These are phyloP conservation scores for Teunomyces pallodes DNA, from an alignment of 805 yeast genomes.

Conservation along the genomic window DNA sequence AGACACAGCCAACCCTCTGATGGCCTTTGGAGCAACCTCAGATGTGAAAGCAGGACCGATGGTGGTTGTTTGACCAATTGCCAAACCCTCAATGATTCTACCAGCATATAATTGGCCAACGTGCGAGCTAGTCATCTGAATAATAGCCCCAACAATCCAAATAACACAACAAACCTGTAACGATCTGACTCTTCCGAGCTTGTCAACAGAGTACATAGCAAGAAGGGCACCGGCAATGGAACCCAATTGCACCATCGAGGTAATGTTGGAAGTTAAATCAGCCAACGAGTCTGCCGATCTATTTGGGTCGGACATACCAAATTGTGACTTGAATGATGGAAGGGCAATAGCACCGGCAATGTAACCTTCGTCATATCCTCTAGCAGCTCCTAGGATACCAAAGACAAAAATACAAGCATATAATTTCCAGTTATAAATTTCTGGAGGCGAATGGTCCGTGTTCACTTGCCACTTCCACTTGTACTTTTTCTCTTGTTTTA, in stretches of 20 bases:
- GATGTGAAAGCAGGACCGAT: conserved; percentile 24
- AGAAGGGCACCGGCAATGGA: conserved; percentile 21
- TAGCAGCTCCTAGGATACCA: conserved; percentile 23
- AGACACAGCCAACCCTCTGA: conserved; percentile 22
- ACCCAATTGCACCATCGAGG: conserved; percentile 25
- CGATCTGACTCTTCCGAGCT: conserved; percentile 21
- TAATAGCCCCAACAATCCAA: conserved; percentile 20
- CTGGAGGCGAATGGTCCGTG: conserved; percentile 19
- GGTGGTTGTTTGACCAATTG: conserved; percentile 25
- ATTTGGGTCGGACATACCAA: conserved; percentile 16
- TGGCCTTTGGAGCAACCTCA: conserved; percentile 21
- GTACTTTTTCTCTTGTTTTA: background rate
- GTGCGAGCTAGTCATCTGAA: conserved; percentile 15
- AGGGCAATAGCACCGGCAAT: conserved; percentile 21
- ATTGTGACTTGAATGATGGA: conserved; percentile 15
- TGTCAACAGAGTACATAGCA: conserved; percentile 24
- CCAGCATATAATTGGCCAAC: conserved; percentile 26
- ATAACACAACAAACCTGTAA: conserved; percentile 18
- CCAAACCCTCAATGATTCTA: conserved; percentile 23
- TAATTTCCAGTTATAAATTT: conserved; percentile 20
- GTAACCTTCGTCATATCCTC: conserved; percentile 24
- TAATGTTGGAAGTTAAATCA: conserved; percentile 20
- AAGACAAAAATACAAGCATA: conserved; percentile 19
- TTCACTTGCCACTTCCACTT: conserved; percentile 16
- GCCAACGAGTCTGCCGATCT: conserved; percentile 17